These are phyloP conservation scores for Suhomyces yuchorum DNA, from an alignment of 1,139 yeast species.

Conservation along the genomic window DNA sequence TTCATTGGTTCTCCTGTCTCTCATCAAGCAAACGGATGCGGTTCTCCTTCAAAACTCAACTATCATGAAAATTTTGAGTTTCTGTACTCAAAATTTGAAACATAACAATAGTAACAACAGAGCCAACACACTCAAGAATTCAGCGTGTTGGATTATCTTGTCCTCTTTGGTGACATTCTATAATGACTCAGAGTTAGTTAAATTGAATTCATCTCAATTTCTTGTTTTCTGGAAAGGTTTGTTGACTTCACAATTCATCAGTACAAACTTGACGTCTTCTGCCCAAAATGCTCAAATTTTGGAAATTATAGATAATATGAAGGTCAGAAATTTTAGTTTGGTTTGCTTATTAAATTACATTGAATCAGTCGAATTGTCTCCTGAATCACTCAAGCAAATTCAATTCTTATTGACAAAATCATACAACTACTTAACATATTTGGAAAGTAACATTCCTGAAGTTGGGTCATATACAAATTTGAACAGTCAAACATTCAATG, in stretches of 20 bases:
- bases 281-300: conserved; percentile 27
- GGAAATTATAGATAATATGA: conserved; percentile 42
- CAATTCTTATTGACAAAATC: conserved; percentile 47
- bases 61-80: conserved; percentile 46
- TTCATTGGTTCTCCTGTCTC: conserved; percentile 41
- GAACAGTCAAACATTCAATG: conserved; percentile 29
- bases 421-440: conserved; percentile 43
- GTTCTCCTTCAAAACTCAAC: conserved; percentile 44
- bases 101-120: conserved; percentile 30
- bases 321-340: conserved; percentile 43
- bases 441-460: conserved; percentile 42
- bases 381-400: conserved; percentile 46
- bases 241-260: conserved; percentile 56
- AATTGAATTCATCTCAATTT: conserved; percentile 73
- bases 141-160: conserved; percentile 68
- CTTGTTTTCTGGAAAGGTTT: conserved; percentile 80
- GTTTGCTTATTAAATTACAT: conserved; percentile 46
- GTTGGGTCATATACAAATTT: conserved; percentile 42
- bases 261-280: conserved; percentile 27
- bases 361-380: conserved; percentile 41
- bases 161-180: conserved; percentile 67
- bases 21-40: conserved; percentile 42
- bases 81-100: conserved; percentile 51
- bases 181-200: conserved; percentile 52
- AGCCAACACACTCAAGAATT: conserved; percentile 26